A percentile compares a stretch with the other conserved stretches of the same genome.
These are phyloP conservation scores for Rutstroemia sp. DNA, from an alignment of 2,329 filamentous ascomycete species.

Conservation along the genomic window DNA sequence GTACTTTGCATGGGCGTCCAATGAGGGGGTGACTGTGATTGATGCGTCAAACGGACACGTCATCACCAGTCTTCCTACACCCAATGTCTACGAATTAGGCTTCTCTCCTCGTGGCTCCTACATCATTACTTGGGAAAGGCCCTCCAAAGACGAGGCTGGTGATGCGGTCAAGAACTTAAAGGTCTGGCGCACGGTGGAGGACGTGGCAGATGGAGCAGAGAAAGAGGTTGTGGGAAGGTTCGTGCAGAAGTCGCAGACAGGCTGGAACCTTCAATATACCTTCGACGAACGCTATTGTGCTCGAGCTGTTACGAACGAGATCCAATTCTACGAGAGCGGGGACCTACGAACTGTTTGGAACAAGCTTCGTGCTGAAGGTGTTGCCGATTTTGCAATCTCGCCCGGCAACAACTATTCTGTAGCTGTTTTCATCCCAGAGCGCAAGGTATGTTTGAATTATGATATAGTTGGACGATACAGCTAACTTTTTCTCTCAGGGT, in stretches of 20 bases:
- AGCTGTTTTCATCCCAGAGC: constrained; percentile 90
- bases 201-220: constrained; percentile 41
- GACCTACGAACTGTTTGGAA: constrained; percentile 88
- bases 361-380: constrained; percentile 87
- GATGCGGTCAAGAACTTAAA: constrained; percentile 95
- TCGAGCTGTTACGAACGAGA: constrained; percentile 90
- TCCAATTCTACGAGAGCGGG: constrained; percentile 90
- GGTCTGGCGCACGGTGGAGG: constrained; percentile 82
- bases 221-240: constrained; percentile 78
- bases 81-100: constrained; percentile 86
- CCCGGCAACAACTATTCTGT: constrained; percentile 86
- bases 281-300: constrained; percentile 90
- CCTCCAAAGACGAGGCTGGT: constrained; percentile 84
- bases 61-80: constrained; percentile 66
- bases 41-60: constrained; percentile 71
- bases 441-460: constrained; percentile 58
- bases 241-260: constrained; percentile 90
- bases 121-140: constrained; percentile 94
- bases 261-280: constrained; percentile 97
- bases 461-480: neutral
- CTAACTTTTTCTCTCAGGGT: constrained; percentile 50
- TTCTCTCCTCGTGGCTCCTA: constrained; percentile 92
- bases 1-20: constrained; percentile 92
- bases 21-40: constrained; percentile 77
- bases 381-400: constrained; percentile 80